phyloP scores from a whole-genome alignment of 164 flowering plant genomes.

The Vitis amurensis region DNA sequence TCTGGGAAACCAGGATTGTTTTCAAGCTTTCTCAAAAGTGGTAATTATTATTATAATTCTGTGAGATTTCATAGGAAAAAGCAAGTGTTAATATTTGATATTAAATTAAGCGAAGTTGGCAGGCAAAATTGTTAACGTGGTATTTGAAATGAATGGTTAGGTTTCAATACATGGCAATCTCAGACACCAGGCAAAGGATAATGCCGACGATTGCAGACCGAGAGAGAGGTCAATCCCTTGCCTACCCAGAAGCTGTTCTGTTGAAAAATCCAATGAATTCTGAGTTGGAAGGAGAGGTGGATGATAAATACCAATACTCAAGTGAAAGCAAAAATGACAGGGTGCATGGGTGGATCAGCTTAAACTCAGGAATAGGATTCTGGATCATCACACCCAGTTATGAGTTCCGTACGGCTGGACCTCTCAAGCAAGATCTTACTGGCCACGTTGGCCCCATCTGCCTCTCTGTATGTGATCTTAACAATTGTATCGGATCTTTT shows the following conservation, averaged over 20 bases:
- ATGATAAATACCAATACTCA: slow-evolving; percentile 94
- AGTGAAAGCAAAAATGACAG: slow-evolving; percentile 58
- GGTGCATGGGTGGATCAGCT: slow-evolving; percentile 88
- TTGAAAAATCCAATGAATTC: slow-evolving; percentile 64
- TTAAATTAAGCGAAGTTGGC: too few relatives aligned
- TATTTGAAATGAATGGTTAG: slow-evolving; percentile 28
- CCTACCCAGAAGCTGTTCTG: slow-evolving; percentile 83
- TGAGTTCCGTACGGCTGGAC: slow-evolving; percentile 92
- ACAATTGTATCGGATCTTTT: too few relatives aligned
- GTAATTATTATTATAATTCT: too few relatives aligned
- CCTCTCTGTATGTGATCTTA: slow-evolving; percentile 64
- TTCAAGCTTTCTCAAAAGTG: slow-evolving; percentile 35
- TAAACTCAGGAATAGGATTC: slow-evolving; percentile 64
- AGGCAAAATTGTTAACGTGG: too few relatives aligned
- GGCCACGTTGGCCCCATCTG: slow-evolving; percentile 86
- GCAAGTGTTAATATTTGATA: too few relatives aligned
- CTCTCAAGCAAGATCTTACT: slow-evolving; percentile 77
- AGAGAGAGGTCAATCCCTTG: slow-evolving; percentile 64
- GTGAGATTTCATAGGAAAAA: too few relatives aligned
- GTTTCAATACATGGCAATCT: slow-evolving; percentile 89
- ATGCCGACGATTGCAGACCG: slow-evolving; percentile 96
- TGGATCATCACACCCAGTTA: slow-evolving; percentile 88
- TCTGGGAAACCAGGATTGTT: slow-evolving; percentile 44
- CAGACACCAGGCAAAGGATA: slow-evolving; percentile 71
- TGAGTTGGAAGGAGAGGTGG: slow-evolving; percentile 84